These are phyloP conservation scores for Penicillium sp. DNA, from an alignment of 2,329 filamentous ascomycete genomes.

Conservation along the genomic window DNA sequence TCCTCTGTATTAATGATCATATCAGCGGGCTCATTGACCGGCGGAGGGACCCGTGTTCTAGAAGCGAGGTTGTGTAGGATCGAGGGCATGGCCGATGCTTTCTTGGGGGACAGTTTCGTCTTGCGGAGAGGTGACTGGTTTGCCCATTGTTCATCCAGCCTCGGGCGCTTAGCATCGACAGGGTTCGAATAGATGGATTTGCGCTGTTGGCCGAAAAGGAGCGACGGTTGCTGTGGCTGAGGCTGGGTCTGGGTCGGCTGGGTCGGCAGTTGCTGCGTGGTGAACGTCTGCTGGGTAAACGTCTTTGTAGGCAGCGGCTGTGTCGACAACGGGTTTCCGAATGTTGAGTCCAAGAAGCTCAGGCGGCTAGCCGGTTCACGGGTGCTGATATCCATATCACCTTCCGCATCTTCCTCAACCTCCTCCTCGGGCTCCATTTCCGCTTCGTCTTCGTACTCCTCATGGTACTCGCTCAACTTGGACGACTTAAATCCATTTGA, in stretches of 20 bases:
- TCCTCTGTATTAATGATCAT: slow-evolving; percentile 76
- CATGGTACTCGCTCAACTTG: slow-evolving; percentile 27
- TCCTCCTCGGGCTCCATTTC: slow-evolving; percentile 30
- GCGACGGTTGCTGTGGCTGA: neutral
- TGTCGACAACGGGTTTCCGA: slow-evolving; percentile 25
- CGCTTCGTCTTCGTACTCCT: slow-evolving; percentile 39
- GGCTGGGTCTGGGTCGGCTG: neutral
- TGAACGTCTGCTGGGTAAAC: neutral
- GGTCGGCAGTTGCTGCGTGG: slow-evolving; percentile 11
- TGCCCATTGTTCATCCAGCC: slow-evolving; percentile 42
- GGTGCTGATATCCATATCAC: slow-evolving; percentile 28
- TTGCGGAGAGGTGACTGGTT: slow-evolving; percentile 35
- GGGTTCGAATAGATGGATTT: slow-evolving; percentile 46
- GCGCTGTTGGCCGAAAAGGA: slow-evolving; percentile 19
- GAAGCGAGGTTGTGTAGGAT: slow-evolving; percentile 70
- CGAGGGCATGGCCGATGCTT: slow-evolving; percentile 64
- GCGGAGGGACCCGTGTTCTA: slow-evolving; percentile 55
- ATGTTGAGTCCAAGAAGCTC: slow-evolving; percentile 35
- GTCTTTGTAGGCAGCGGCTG: slow-evolving; percentile 6
- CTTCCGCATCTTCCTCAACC: slow-evolving; percentile 40
- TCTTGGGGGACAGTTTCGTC: slow-evolving; percentile 40
- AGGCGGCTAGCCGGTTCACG: slow-evolving; percentile 20
- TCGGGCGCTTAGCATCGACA: slow-evolving; percentile 43
- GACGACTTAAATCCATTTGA: slow-evolving; percentile 28
- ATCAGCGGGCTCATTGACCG: slow-evolving; percentile 66